Base-by-base conservation (phyloP, 108 stramenopile genomes). In the Seminavis robusta region DNA sequence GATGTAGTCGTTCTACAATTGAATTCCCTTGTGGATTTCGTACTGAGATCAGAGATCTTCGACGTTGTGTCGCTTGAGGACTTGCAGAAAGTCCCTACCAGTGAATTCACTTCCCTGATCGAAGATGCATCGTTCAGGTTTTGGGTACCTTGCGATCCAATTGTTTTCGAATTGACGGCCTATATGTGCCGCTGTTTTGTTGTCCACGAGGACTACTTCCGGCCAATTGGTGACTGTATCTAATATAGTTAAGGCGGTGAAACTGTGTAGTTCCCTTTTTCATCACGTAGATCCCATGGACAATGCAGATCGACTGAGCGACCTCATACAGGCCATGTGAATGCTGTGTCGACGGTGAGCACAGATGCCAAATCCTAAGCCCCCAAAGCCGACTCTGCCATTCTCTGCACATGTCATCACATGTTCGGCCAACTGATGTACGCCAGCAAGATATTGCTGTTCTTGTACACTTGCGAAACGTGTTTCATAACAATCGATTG, bases 21-120 rank as follows among this genome's bases (percentile, higher is more conserved):
- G 63, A 46, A 46, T 76, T 76, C 1, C 64, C 34, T 54, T 65
- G 63, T 3, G 74, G 74, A 29, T 76, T 76, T 26, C 38, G 44
- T 0, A 53, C 49, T 7, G 64, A 61, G 11, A 54, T 49, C 3
- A 37, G 53, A 0, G 63, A 31, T 38, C 44, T 25, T 60, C 23
- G 30, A 76, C 55, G 13, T 52, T 50, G 4, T 40, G 20, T 1
- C 9, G 2, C 1, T 28, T 7, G 0, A 55, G 29, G 6, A 64
- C 13, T 0, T 25, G 4, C 39, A 65, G 62, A 28, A 71, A 71
- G 1, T 38, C 50, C 5, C 3, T 1, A 0, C 75, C 69, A 4
- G 41, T 54, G 24, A 71, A 76, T 44, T 76, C 69, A 2, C 45
- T 32, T 0, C 69, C 75, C 0, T 56, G 48, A 33, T 71, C 75